Evolutionary conservation across 345 rosid genomes (phyloP), one percentile per base, ranked within the genome.

Genomic region (Rhodamnia argentea): DNA sequence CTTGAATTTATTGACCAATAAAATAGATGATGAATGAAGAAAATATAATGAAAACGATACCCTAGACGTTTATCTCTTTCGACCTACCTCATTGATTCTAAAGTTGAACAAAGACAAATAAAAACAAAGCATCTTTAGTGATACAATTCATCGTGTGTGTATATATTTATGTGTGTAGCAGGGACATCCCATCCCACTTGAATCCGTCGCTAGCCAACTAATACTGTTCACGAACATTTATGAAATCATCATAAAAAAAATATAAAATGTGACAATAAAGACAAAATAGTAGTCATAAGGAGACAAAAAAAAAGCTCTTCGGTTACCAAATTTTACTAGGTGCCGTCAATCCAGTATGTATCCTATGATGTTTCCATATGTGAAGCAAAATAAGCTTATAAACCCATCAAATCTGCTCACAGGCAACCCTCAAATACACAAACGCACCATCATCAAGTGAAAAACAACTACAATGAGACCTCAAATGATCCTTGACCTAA

Each of bases 281-380:
- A 13, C 0, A 60, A 60, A n/a, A 60, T 3, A 0, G 0, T 59
- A 13, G 37, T 27, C 70, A 13, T 23, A 13, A 5, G 18, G 18
- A 27, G 51, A 47, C 51, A 9, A 9, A 9, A 60, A 60, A 27
- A 58, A 3, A 60, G 26, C 11, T n/a, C 13, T 13, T n/a, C 10
- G 2, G 37, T 0, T 13, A 14, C 37, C 70, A 27, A 60, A 60
- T 60, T 60, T 59, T 27, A 6, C 9, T n/a, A n/a, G n/a, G 32
- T n/a, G 37, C 10, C 10, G 11, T 47, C 51, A 47, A 29, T 62
- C 75, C 42, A 29, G 40, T 18, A 62, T 14, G 42, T 4, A 29
- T 62, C 42, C 18, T 2, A 59, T n/a, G 70, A n/a, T 59, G 6
- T 59, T n/a, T n/a, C 70, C 42, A 62, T 62, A 18, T 29, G 14